Percentiles rank a stretch among this genome's conserved stretches.
Evolutionary conservation across 371 early-diverging fungal species (phyloP).

Genomic region (Apophysomyces elegans): DNA sequence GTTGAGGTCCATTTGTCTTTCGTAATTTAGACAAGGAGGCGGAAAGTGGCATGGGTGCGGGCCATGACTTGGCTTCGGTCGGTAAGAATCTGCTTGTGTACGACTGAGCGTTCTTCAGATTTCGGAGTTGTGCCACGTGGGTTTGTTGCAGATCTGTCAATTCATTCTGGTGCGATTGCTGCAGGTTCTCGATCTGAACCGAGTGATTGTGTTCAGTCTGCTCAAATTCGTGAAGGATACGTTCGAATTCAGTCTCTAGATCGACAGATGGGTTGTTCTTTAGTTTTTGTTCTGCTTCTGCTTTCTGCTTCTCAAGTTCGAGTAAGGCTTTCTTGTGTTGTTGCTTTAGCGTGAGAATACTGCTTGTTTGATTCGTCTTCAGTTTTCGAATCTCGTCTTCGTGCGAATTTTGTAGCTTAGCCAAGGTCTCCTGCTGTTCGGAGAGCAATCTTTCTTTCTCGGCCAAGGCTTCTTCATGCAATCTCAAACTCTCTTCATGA

Average conservation of each 20-base stretch:
- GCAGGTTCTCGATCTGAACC: constrained; percentile 42
- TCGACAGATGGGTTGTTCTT: constrained; percentile 36
- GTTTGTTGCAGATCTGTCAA: constrained; percentile 34
- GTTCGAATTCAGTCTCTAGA: constrained; percentile 78
- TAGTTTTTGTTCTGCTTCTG: constrained; percentile 35
- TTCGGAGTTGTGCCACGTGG: constrained; percentile 40
- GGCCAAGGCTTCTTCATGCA: constrained; percentile 43
- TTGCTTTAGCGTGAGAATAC: constrained; percentile 34
- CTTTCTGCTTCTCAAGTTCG: constrained; percentile 32
- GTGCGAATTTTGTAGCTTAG: constrained; percentile 29
- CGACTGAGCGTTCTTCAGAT: constrained; percentile 34
- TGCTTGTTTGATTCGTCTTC: constrained; percentile 31
- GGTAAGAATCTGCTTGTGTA: constrained; percentile 41
- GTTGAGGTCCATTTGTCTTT: constrained; percentile 28
- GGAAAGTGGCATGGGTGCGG: constrained; percentile 29
- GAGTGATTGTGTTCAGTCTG: constrained; percentile 44
- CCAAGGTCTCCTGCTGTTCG: constrained; percentile 38
- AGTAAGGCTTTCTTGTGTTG: constrained; percentile 43
- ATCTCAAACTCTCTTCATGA: constrained; percentile 46
- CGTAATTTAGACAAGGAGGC: constrained; percentile 16
- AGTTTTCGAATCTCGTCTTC: constrained; percentile 33
- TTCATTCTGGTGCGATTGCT: constrained; percentile 45
- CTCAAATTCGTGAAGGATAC: constrained; percentile 78
- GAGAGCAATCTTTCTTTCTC: constrained; percentile 43
- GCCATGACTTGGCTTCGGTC: constrained; percentile 51